Evolutionary conservation across 2,329 filamentous ascomycete genomes (phyloP), one percentile per base, ranked within the genome.

Genomic region (Alternaria metachromatica): DNA sequence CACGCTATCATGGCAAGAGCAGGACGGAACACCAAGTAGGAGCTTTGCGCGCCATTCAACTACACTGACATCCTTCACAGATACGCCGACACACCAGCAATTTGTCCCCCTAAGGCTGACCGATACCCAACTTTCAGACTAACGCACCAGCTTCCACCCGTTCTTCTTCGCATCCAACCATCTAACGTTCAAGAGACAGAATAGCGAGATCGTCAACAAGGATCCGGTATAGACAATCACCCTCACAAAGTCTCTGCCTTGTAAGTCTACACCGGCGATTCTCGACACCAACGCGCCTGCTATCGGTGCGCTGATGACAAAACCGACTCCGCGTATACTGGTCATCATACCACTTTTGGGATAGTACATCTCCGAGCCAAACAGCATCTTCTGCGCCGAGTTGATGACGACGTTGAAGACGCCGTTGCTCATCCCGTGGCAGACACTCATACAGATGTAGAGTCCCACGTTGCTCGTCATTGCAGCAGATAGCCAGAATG

Each of bases 301-400:
- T 18, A 75, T 60, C 10, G 70, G 69, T 21, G 66, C 62, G 15
- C 72, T 69, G 10, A 68, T 21, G 26, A 72, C 55, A 26, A 66
- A 70, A 20, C 70, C 71, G 21, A 73, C 37, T 3, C 73, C 71
- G 37, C 68, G 58, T 41, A 70, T 67, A 28, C 60, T 68, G n/a
- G 67, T 64, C 54, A 72, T 62, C 5, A 57, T 62, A 4, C 72
- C 73, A 26, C 66, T 65, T 43, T 71, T 68, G 11, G 70, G 55
- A 45, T 68, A 72, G 48, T 74, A 74, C 51, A 65, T 58, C 60
- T 74, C 69, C 41, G 66, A 57, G 6, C 71, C 70, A 58, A 74
- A 75, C 13, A 74, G 37, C 15, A 46, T 33, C 46, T 66, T 69
- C 51, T 69, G 70, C 4, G 66, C 62, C 43, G 67, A 69, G 26